Base-by-base conservation (phyloP, 169 alveolate species). In the Eimeria sp. region DNA sequence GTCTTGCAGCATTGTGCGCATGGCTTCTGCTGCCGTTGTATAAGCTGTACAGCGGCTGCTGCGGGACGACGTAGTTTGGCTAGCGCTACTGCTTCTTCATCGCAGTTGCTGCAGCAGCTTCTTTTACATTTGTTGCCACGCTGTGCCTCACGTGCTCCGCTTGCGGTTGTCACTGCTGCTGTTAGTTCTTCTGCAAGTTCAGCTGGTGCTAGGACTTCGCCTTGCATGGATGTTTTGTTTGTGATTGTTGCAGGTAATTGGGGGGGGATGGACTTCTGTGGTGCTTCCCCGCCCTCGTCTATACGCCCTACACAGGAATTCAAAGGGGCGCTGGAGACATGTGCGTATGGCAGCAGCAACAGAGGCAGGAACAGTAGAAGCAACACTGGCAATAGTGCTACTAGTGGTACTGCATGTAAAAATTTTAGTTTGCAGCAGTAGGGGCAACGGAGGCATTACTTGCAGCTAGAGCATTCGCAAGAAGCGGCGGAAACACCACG, bases 221-320 rank as follows among this genome's bases (percentile, higher is more conserved):
- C 43, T 6, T 46, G 62, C 18, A 1, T 23, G 89, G 20, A 8
- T 43, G 16, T 20, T 14, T 18, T 66, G 40, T 27, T 10, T 83
- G 30, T 58, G 54, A 40, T 62, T 60, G 93, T 10, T 30, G 58
- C 93, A 85, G 93, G 93, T 85, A 62, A 62, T 85, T 20, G 93
- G 66, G 46, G 93, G 93, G n/a, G 93, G 93, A 10, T 85, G 93
- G 93, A 85, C 93, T 33, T 85, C 93, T 23, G 80, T 85, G 80
- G 82, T 85, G 30, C 64, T 85, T 25, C 93, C 93, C 2, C 60
- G 93, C 16, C 1, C 93, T 60, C 93, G 93, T 20, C 93, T 62
- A 25, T 85, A 85, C 56, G 93, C 93, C 4, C 93, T 85, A 6
- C 93, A 85, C 46, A 85, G 93, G 43, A 52, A 85, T 40, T 62